phyloP scores from a whole-genome alignment of 1,284 basidiomycete species.

The Schizophyllum amplum region DNA sequence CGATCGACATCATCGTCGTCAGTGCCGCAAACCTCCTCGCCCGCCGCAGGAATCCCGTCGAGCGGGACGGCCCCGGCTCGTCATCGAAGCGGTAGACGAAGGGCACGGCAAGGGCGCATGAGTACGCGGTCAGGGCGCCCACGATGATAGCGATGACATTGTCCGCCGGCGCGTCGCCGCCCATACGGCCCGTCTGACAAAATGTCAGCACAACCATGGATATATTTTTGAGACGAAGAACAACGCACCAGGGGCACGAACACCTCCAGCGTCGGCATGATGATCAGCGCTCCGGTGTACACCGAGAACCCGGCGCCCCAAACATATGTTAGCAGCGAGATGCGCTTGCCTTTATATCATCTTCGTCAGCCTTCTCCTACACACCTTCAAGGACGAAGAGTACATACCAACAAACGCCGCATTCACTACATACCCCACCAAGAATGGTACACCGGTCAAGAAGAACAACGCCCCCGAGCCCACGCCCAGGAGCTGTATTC shows the following conservation, averaged over 20 bases:
- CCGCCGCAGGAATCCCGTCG: constrained; percentile 29
- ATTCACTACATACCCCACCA: constrained; percentile 40
- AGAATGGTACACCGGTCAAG: constrained; percentile 46
- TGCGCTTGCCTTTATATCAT: constrained; percentile 1
- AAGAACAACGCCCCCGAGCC: constrained; percentile 68
- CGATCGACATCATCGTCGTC: constrained; percentile 34
- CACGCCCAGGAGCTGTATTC: constrained; percentile 52
- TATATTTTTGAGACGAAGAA: too few species aligned
- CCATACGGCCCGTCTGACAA: constrained; percentile 70
- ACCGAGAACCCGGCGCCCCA: constrained; percentile 58
- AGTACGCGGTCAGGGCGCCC: constrained; percentile 51
- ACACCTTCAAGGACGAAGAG: too few species aligned
- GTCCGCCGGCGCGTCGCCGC: constrained; percentile 76
- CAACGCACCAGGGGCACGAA: constrained; percentile 96
- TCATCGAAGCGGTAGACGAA: constrained; percentile 71
- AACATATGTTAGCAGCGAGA: constrained; percentile 61
- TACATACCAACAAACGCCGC: not conserved
- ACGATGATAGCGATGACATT: constrained; percentile 82
- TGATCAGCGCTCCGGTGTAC: constrained; percentile 61
- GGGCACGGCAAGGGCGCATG: constrained; percentile 58
- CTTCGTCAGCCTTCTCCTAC: too few species aligned
- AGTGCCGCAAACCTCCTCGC: not conserved
- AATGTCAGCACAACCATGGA: too few species aligned
- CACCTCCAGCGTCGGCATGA: constrained; percentile 72
- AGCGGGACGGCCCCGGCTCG: constrained; percentile 38